phyloP scores from a whole-genome alignment of 1,284 basidiomycete genomes.

The Austropuccinia psidii region DNA sequence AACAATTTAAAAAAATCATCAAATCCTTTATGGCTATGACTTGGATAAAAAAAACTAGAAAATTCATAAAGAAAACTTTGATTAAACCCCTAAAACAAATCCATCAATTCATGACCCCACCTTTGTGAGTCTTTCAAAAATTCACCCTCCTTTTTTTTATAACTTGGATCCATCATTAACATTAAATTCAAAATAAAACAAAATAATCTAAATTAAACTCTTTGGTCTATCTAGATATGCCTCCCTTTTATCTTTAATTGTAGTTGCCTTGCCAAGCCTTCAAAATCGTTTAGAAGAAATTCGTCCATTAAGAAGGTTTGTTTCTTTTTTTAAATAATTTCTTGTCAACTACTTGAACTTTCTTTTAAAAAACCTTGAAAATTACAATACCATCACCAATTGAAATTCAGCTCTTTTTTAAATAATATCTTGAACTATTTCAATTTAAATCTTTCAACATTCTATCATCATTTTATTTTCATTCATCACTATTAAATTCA shows the following conservation, averaged over 20 bases:
- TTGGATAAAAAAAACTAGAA: background rate
- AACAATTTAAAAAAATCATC: conserved; percentile 39
- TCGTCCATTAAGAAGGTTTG: conserved; percentile 47
- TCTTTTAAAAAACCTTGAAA: too few species aligned
- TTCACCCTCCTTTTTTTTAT: background rate
- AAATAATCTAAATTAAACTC: too few species aligned
- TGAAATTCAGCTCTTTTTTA: too few species aligned
- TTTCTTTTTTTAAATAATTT: background rate
- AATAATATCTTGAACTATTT: too few species aligned
- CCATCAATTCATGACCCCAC: conserved; percentile 42
- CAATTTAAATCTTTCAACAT: background rate
- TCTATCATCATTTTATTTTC: background rate
- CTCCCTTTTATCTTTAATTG: conserved; percentile 48
- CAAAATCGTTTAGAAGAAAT: conserved; percentile 47
- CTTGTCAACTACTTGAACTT: background rate
- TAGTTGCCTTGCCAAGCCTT: conserved; percentile 49
- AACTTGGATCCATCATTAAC: background rate
- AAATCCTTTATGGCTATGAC: conserved; percentile 41
- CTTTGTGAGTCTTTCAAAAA: conserved; percentile 37
- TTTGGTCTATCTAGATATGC: conserved; percentile 49
- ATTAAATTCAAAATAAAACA: too few species aligned
- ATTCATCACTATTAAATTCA: conserved; percentile 5
- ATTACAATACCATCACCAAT: too few species aligned
- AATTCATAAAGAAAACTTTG: conserved; percentile 31
- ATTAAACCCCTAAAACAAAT: conserved; percentile 39